phyloP scores from a whole-genome alignment of 2,329 filamentous ascomycete genomes.

The Pezicula neosporulosa region DNA sequence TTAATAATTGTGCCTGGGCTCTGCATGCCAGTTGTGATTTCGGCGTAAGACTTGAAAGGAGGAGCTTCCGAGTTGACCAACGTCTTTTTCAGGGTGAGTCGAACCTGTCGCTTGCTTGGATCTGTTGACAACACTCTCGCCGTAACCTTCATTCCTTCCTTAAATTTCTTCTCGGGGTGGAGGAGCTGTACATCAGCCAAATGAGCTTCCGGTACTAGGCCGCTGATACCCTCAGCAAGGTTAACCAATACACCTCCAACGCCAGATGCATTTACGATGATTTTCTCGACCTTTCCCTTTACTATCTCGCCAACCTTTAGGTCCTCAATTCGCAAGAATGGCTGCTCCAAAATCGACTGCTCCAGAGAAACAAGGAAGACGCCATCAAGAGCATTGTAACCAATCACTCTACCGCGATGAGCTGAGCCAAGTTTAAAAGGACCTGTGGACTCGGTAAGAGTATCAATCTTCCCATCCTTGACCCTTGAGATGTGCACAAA shows the following conservation, averaged over 20 bases:
- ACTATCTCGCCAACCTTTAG: conserved; percentile 78
- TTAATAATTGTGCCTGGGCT: conserved; percentile 85
- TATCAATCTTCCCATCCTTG: conserved; percentile 85
- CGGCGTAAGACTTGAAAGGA: conserved; percentile 75
- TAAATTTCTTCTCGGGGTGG: conserved; percentile 95
- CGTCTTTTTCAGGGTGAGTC: conserved; percentile 90
- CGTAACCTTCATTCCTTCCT: conserved; percentile 79
- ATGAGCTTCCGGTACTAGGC: conserved; percentile 85
- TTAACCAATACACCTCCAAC: conserved; percentile 79
- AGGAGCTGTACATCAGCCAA: conserved; percentile 83
- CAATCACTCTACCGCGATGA: conserved; percentile 78
- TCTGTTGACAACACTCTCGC: conserved; percentile 82
- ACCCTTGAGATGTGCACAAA: conserved; percentile 95
- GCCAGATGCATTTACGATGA: conserved; percentile 75
- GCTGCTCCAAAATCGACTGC: conserved; percentile 76
- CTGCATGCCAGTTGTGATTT: conserved; percentile 70
- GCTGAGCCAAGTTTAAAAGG: conserved; percentile 73
- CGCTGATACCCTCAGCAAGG: conserved; percentile 80
- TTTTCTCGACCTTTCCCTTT: conserved; percentile 78
- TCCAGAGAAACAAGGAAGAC: conserved; percentile 84
- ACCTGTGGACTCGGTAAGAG: conserved; percentile 71
- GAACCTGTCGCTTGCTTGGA: conserved; percentile 70
- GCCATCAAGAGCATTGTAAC: conserved; percentile 85
- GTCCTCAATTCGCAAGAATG: conserved; percentile 89
- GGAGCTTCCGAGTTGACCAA: conserved; percentile 83